Conservation (phyloP, 139 green algal species). For the Nannochloris sp. region DNA sequence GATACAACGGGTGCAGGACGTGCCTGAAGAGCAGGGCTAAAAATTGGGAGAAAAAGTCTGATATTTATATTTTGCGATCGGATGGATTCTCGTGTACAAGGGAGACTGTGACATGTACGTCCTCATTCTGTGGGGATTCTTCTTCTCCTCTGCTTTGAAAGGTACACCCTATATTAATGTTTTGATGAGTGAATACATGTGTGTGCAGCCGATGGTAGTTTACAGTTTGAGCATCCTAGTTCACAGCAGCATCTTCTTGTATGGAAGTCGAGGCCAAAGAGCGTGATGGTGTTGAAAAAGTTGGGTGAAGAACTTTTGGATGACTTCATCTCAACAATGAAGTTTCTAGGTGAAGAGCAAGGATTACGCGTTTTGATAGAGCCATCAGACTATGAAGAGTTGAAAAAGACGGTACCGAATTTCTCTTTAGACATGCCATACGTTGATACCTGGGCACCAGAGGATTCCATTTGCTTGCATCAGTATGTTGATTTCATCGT, state of each 20-base stretch:
- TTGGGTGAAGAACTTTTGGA: slow-evolving; percentile 72
- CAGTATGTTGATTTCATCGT: slow-evolving; percentile 89
- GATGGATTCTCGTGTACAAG: slow-evolving; percentile 85
- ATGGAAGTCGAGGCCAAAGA: slow-evolving; percentile 78
- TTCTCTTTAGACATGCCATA: not conserved
- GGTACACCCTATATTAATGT: not conserved
- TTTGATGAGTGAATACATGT: not conserved
- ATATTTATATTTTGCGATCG: slow-evolving; percentile 82
- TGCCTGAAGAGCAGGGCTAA: not conserved
- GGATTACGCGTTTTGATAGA: slow-evolving; percentile 79
- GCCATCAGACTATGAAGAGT: slow-evolving; percentile 55
- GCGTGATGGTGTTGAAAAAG: slow-evolving; percentile 95
- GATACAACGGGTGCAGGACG: too few relatives aligned
- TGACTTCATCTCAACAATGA: slow-evolving; percentile 53
- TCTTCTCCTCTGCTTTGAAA: not conserved
- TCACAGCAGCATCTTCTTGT: slow-evolving; percentile 96
- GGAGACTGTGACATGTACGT: slow-evolving; percentile 78
- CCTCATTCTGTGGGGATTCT: not conserved
- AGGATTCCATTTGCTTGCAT: slow-evolving; percentile 30
- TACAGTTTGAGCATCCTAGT: slow-evolving; percentile 82
- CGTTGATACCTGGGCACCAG: slow-evolving; percentile 47
- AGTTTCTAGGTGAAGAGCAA: slow-evolving; percentile 57
- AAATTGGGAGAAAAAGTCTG: slow-evolving; percentile 30
- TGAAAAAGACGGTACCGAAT: slow-evolving; percentile 7
- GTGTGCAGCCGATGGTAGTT: slow-evolving; percentile 49